phyloP scores from a whole-genome alignment of 371 early-diverging fungal genomes.

The Apophysomyces elegans region DNA sequence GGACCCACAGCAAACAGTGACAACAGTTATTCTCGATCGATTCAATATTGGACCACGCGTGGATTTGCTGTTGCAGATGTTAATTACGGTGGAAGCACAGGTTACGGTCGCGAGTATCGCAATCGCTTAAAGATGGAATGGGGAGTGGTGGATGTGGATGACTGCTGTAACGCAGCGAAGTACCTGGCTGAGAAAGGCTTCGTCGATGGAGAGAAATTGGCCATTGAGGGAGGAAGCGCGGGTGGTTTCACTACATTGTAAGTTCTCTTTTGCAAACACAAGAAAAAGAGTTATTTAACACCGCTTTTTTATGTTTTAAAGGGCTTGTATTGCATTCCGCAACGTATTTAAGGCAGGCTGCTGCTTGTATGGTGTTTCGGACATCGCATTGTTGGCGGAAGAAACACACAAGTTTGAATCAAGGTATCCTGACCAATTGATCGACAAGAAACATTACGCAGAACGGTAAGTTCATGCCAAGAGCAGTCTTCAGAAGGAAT shows the following conservation, averaged over 20 bases:
- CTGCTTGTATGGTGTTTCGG: conserved; percentile 72
- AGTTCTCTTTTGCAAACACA: neutral
- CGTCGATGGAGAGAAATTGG: conserved; percentile 64
- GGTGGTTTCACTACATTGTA: conserved; percentile 72
- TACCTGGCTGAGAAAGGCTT: conserved; percentile 61
- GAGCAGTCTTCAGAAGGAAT: too few species aligned
- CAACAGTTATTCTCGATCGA: conserved; percentile 45
- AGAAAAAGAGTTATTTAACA: neutral
- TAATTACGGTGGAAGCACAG: conserved; percentile 80
- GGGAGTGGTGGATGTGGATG: conserved; percentile 80
- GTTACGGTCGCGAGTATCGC: conserved; percentile 76
- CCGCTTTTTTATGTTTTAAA: neutral
- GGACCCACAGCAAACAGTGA: conserved; percentile 63
- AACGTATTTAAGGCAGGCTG: conserved; percentile 78
- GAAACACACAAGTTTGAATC: conserved; percentile 84
- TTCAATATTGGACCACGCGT: conserved; percentile 80
- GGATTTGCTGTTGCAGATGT: conserved; percentile 76
- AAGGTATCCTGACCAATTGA: conserved; percentile 44
- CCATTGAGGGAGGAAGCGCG: conserved; percentile 74
- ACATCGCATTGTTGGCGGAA: conserved; percentile 65
- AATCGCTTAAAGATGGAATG: conserved; percentile 69
- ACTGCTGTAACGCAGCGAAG: conserved; percentile 73
- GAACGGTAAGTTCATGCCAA: conserved; percentile 33
- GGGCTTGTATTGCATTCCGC: conserved; percentile 68
- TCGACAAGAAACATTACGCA: conserved; percentile 44